These are phyloP conservation scores for Yamadazyma scolyti DNA, from an alignment of 805 yeast species.

Conservation along the genomic window DNA sequence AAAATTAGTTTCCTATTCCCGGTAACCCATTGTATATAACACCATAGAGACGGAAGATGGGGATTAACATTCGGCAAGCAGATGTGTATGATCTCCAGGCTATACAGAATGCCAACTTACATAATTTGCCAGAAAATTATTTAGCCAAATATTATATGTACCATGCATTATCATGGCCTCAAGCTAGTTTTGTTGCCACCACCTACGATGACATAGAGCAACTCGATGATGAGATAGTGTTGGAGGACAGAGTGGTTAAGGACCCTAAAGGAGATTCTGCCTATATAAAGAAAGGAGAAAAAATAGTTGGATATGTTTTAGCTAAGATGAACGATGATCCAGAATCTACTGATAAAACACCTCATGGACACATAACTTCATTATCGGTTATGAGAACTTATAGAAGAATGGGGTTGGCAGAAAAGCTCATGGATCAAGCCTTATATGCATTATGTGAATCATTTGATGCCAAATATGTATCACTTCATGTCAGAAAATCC, in stretches of 20 bases:
- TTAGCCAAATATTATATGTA: conserved; percentile 89
- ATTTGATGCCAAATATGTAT: conserved; percentile 77
- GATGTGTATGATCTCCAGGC: conserved; percentile 83
- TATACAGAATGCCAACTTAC: conserved; percentile 92
- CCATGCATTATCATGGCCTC: conserved; percentile 95
- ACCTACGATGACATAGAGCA: conserved; percentile 49
- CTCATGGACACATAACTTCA: conserved; percentile 93
- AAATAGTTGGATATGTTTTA: conserved; percentile 91
- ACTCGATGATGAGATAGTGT: conserved; percentile 23
- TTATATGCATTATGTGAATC: conserved; percentile 76
- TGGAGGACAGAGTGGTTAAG: conserved; percentile 12
- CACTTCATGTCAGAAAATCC: conserved; percentile 89
- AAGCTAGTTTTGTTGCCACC: conserved; percentile 92
- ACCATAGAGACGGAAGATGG: conserved; percentile 52
- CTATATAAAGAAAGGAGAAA: conserved; percentile 64
- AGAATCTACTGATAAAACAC: conserved; percentile 64
- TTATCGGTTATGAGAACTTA: conserved; percentile 93
- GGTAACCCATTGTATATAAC: neutral
- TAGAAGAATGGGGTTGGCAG: conserved; percentile 93
- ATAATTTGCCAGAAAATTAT: conserved; percentile 92
- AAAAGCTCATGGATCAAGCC: conserved; percentile 81
- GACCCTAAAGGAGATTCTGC: conserved; percentile 60
- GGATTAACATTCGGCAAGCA: conserved; percentile 85
- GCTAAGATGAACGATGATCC: conserved; percentile 98
- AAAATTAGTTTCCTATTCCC: too few relatives aligned